Evolutionary conservation across 306 rosid species (phyloP).

Genomic region (Rosa chinensis): DNA sequence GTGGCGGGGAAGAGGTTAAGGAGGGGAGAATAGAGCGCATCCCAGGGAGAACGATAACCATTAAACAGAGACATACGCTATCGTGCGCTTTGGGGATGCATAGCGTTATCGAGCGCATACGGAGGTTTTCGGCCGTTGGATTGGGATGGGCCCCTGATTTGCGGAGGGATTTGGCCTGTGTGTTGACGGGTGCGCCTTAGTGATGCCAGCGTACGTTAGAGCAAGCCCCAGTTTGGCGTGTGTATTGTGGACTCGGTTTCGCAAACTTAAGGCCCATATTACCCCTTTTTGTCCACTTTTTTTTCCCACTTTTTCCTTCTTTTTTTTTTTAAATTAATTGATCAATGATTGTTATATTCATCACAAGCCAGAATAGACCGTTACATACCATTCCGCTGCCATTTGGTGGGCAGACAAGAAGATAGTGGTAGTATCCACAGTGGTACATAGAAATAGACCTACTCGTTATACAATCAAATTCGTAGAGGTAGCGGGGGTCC

Average conservation of each 20-base stretch:
- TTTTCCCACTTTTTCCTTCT: no score
- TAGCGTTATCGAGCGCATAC: slow-evolving; percentile 40
- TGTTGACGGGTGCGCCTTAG: background rate
- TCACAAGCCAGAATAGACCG: no score
- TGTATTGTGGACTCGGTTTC: background rate
- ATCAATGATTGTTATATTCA: no score
- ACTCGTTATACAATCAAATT: no score
- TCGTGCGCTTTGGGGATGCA: slow-evolving; percentile 46
- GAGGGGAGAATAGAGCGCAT: slow-evolving; percentile 57
- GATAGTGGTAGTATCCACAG: no score
- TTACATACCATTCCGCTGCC: no score
- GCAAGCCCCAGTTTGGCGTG: slow-evolving; percentile 14
- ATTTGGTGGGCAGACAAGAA: no score
- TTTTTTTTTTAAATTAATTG: no score
- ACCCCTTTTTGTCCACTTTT: background rate
- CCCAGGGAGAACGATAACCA: slow-evolving; percentile 47
- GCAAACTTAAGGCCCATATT: background rate
- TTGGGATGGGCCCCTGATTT: slow-evolving; percentile 1
- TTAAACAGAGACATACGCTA: slow-evolving; percentile 20
- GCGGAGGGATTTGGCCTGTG: background rate
- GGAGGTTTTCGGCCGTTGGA: slow-evolving; percentile 28
- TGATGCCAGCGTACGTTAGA: slow-evolving; percentile 19
- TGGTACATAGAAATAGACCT: no score
- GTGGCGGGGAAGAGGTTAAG: slow-evolving; percentile 46
- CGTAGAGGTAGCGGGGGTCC: no score